phyloP scores from a whole-genome alignment of 805 yeast species.

The Yamadazyma takamatsuzukensis region DNA sequence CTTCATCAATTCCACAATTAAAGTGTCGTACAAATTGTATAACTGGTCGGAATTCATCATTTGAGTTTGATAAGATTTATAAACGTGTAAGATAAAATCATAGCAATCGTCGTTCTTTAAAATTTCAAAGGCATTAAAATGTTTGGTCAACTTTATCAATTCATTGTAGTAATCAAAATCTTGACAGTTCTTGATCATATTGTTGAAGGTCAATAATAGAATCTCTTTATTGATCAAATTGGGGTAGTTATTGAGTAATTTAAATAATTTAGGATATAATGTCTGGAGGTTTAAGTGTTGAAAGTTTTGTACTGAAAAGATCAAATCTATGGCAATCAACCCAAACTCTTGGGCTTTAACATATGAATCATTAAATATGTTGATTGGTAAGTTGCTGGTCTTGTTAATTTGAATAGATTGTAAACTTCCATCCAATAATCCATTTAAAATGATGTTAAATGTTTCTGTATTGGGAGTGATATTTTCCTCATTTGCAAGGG shows the following conservation, averaged over 20 bases:
- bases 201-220: slow-evolving; percentile 11
- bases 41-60: too few species aligned
- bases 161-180: slow-evolving; percentile 35
- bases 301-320: slow-evolving; percentile 42
- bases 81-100: slow-evolving; percentile 23
- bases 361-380: slow-evolving; percentile 37
- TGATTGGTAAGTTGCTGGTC: slow-evolving; percentile 8
- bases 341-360: slow-evolving; percentile 44
- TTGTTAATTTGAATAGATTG: slow-evolving; percentile 21
- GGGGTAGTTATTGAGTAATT: slow-evolving; percentile 24
- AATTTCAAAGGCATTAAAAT: slow-evolving; percentile 16
- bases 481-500: slow-evolving; percentile 2
- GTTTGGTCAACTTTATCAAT: slow-evolving; percentile 28
- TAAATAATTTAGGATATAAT: slow-evolving; percentile 35
- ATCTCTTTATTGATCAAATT: slow-evolving; percentile 19
- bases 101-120: slow-evolving; percentile 19
- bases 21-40: slow-evolving; percentile 46
- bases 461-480: slow-evolving; percentile 55
- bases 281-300: slow-evolving; percentile 28
- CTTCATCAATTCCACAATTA: slow-evolving; percentile 50
- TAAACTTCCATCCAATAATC: slow-evolving; percentile 49
- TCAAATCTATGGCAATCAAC: slow-evolving; percentile 41
- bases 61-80: slow-evolving; percentile 31
- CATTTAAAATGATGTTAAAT: slow-evolving; percentile 46
- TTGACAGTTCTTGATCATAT: slow-evolving; percentile 12